A percentile compares a stretch with the other conserved stretches of the same genome.
Evolutionary conservation across 352 stramenopile species (phyloP).

Genomic region (Aphanomyces euteiches): DNA sequence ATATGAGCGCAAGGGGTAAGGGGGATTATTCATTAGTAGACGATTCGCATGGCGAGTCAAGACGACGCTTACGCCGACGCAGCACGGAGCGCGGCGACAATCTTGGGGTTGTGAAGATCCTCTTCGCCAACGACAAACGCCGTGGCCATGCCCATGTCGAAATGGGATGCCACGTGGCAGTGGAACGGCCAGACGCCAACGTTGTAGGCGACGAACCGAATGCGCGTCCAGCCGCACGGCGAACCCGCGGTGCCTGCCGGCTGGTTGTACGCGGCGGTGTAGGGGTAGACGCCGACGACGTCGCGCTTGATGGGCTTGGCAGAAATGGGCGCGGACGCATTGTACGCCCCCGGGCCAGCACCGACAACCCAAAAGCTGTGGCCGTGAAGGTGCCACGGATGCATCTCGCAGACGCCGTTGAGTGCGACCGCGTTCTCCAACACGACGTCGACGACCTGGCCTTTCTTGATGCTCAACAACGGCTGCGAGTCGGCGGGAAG

Average conservation of each 20-base stretch:
- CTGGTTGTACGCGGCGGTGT: constrained; percentile 12
- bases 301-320: constrained; percentile 5
- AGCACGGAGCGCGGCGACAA: constrained; percentile 4
- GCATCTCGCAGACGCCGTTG: constrained; percentile 36
- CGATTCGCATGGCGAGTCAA: no score
- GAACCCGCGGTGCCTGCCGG: not conserved
- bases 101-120: not conserved
- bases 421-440: constrained; percentile 34
- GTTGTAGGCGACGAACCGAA: constrained; percentile 40
- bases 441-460: constrained; percentile 34
- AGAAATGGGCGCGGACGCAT: not conserved
- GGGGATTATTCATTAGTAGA: no score
- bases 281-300: constrained; percentile 13
- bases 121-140: constrained; percentile 13
- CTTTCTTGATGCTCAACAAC: constrained; percentile 18
- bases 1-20: no score
- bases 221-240: constrained; percentile 9
- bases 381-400: constrained; percentile 40
- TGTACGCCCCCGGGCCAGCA: constrained; percentile 31
- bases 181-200: constrained; percentile 41
- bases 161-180: constrained; percentile 43
- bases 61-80: not conserved
- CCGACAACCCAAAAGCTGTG: constrained; percentile 39
- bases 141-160: constrained; percentile 34
- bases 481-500: constrained; percentile 2